Base-by-base conservation (phyloP, 192 early-diverging fungal genomes). In the Dispira simplex region DNA sequence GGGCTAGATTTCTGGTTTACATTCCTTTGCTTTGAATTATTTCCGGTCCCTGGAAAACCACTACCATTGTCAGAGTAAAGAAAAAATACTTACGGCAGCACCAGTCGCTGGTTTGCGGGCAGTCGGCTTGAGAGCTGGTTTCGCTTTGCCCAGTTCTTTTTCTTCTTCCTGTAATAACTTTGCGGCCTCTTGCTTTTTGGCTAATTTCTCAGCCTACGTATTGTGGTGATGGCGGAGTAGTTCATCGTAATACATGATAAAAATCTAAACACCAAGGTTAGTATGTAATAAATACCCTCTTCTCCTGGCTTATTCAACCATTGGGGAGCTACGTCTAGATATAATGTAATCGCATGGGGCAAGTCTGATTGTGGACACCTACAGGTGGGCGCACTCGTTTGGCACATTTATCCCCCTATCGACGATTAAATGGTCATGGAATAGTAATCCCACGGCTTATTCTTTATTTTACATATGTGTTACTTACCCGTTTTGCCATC, bases 141-240 rank as follows among this genome's bases (percentile, higher is more conserved):
- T 48, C 39, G 54, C 18, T 9, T 53, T 39, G 26, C 67, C 66
- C 18, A 80, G 56, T 32, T 55, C 62, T 54, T 76, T 81, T 63
- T 82, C 79, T 69, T 90, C 88, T 39, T 76, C 74, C 54, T 75
- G 77, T 23, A 87, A 74, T 45, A 81, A 74, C 20, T 71, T 71
- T 16, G 83, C 79, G 59, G 68, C 73, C 48, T 87, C 85, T 66
- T 80, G 73, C 74, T 86, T 86, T 2, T 63, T 57, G 20, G 68
- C 76, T 55, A 74, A 63, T 64, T 70, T 71, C 45, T 74, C 76
- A n/a, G n/a, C 16, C 26, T 39, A 59, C 5, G n/a, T 8, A 20
- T 51, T 18, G 49, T 39, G 32, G 6, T 1, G 32, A 6, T 39
- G 32, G 32, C 32, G 6, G 32, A 39, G 32, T 39, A 39, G 32